Base-by-base conservation (phyloP, 345 rosid genomes). In the Salix brachista region DNA sequence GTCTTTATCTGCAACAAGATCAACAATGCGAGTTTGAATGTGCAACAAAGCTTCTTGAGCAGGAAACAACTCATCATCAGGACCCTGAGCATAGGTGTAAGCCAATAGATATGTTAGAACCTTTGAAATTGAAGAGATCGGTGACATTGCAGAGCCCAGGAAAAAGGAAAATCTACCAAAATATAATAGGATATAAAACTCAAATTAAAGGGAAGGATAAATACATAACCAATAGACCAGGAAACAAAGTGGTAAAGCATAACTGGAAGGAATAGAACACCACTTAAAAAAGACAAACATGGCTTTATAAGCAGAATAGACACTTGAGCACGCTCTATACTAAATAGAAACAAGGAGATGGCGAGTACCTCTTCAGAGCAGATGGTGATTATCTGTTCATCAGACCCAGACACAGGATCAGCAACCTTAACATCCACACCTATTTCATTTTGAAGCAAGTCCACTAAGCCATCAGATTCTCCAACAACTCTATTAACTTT, bases 1-100 rank as follows among this genome's bases (percentile, higher is more conserved):
- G 30, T 91, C 99, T 83, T 89, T 87, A 82, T 92, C 97, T 10
- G 92, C 86, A 69, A 81, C 65, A 71, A 91, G 93, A 85, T 96
- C 97, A 21, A 86, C 83, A 44, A 96, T 96, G 44, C 82, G 90
- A 82, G 93, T 92, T 80, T 96, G 99, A 81, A 96, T 94, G 81
- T 96, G 99, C 84, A 96, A 86, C 78, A 96, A 82, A 69, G 99
- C 99, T 87, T 94, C 99, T 87, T 96, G 99, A 60, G 98, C 98
- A 69, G 99, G 98, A 84, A 94, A 96, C 72, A 96, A 76, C 82
- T 86, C 96, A 74, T 96, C 99, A 77, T 96, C 98, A 74, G 97
- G 97, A 77, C 94, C 94, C 99, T 96, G 82, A 71, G 65, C 32
- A 62, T 65, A 80, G 58, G 78, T 32, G 52, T 25, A 75, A 74